A percentile compares a stretch with the other conserved stretches of the same genome.
Conservation (phyloP, 164 flowering plant species). For the Magnolia sinica region DNA sequence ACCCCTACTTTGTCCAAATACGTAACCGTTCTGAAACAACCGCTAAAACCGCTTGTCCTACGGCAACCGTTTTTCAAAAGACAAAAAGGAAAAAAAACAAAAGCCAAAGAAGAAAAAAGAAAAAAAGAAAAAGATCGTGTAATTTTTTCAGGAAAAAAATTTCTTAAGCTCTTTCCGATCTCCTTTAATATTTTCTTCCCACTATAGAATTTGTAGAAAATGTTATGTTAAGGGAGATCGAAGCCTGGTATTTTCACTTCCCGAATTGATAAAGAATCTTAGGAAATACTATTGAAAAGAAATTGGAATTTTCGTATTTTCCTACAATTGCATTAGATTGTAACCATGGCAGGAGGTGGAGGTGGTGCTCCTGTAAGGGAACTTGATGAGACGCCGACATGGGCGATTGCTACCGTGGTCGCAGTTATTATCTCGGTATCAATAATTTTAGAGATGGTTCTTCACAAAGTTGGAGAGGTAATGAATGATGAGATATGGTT, state of each 20-base stretch:
- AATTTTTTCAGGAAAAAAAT: not conserved
- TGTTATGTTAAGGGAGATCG: not conserved
- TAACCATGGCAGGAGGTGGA: slow-evolving; percentile 14
- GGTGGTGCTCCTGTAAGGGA: slow-evolving; percentile 32
- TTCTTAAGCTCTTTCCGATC: not conserved
- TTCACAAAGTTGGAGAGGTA: slow-evolving; percentile 70
- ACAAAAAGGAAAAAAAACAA: too few relatives aligned
- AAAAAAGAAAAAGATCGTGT: not conserved
- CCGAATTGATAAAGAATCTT: not conserved
- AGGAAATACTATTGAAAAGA: not conserved
- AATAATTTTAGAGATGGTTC: slow-evolving; percentile 53
- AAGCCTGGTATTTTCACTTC: not conserved
- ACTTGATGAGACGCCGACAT: slow-evolving; percentile 82
- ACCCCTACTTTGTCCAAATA: not conserved
- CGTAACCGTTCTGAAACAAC: not conserved
- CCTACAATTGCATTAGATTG: not conserved
- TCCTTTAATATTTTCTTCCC: not conserved
- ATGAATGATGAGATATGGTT: not conserved
- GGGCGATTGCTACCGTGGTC: slow-evolving; percentile 80
- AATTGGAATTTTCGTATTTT: not conserved
- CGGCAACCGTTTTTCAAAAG: not conserved
- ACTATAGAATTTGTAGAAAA: not conserved
- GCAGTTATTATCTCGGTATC: slow-evolving; percentile 63
- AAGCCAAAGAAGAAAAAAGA: not conserved
- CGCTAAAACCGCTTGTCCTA: not conserved